Evolutionary conservation across 257 asterid species (phyloP).

Genomic region (Galeopsis tetrahit): DNA sequence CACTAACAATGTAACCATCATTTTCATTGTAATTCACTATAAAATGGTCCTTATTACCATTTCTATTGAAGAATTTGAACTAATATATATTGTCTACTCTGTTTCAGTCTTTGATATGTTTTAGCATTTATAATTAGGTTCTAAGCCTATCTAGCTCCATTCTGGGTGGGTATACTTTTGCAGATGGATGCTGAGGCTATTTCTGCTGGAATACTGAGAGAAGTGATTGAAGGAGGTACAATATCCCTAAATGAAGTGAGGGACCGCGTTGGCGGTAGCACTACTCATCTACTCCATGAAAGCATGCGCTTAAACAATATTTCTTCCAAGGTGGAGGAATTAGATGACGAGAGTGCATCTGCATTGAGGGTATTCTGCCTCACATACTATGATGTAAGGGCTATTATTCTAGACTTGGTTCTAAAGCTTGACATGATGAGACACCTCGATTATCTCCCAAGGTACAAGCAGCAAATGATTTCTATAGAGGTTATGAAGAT

Average conservation of each 20-base stretch:
- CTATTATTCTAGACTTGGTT: constrained; percentile 77
- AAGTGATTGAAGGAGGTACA: constrained; percentile 68
- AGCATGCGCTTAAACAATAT: constrained; percentile 72
- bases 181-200: constrained; percentile 98
- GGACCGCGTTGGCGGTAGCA: constrained; percentile 61
- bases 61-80: too few species aligned
- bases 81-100: neutral
- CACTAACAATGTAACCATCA: too few species aligned
- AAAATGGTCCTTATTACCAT: too few species aligned
- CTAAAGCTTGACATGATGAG: constrained; percentile 87
- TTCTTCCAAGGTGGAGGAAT: constrained; percentile 61
- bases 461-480: constrained; percentile 78
- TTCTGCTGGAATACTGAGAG: constrained; percentile 77
- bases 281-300: constrained; percentile 87
- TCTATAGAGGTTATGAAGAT: constrained; percentile 85
- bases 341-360: constrained; percentile 72
- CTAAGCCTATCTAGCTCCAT: neutral
- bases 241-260: constrained; percentile 64
- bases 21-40: too few species aligned
- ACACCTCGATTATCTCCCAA: constrained; percentile 77
- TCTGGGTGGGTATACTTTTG: constrained; percentile 21
- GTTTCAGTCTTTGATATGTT: constrained; percentile 1
- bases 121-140: neutral
- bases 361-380: constrained; percentile 85
- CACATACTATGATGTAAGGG: constrained; percentile 85